These are phyloP conservation scores for Kurtzmaniella fragi DNA, from an alignment of 805 yeast genomes.

Conservation along the genomic window DNA sequence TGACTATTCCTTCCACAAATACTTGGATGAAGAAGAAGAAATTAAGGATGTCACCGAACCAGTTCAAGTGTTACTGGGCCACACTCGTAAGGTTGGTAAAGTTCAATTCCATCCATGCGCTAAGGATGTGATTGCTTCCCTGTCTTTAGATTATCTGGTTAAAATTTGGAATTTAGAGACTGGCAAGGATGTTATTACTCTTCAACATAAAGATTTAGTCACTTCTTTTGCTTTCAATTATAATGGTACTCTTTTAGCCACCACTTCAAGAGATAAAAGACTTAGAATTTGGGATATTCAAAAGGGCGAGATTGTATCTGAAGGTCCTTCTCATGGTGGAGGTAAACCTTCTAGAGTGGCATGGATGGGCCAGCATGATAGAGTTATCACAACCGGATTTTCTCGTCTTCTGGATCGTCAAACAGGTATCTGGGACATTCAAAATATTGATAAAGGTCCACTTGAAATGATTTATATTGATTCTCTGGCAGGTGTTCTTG, in stretches of 20 bases:
- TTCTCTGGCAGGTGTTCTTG: constrained; percentile 86
- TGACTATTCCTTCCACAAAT: constrained; percentile 66
- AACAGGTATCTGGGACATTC: constrained; percentile 88
- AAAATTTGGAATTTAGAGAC: constrained; percentile 85
- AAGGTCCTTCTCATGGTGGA: constrained; percentile 88
- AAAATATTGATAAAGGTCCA: constrained; percentile 71
- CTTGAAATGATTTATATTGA: constrained; percentile 74
- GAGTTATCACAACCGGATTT: constrained; percentile 92
- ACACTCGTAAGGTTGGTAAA: constrained; percentile 90
- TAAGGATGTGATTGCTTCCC: constrained; percentile 77
- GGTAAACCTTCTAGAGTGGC: constrained; percentile 85
- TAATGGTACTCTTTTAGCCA: constrained; percentile 82
- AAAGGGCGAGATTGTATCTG: constrained; percentile 65
- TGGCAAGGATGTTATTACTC: constrained; percentile 64
- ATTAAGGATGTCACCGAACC: constrained; percentile 67
- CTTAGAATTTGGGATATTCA: constrained; percentile 90
- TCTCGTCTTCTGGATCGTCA: constrained; percentile 91
- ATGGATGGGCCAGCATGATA: constrained; percentile 85
- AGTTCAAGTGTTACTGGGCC: constrained; percentile 69
- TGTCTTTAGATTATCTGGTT: constrained; percentile 86
- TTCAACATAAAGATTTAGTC: constrained; percentile 84
- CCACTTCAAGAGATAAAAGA: constrained; percentile 86
- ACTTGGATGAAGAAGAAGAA: constrained; percentile 48
- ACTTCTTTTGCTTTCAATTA: constrained; percentile 91
- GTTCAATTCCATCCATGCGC: constrained; percentile 88